A percentile compares a stretch with the other conserved stretches of the same genome.
Conservation (phyloP, 306 rosid species). For the Prunus mira region DNA sequence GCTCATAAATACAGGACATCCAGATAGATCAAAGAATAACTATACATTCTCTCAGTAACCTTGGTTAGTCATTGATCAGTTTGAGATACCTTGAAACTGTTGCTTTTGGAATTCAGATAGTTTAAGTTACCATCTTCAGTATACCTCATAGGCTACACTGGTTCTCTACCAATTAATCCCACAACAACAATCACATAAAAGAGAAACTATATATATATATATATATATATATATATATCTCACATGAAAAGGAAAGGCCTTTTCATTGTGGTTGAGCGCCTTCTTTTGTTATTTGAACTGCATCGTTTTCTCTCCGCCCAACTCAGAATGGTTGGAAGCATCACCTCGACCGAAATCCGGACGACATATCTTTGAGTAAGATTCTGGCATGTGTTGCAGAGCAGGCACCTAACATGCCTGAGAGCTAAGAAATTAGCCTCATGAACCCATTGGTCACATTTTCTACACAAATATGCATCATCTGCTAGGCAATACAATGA, state of each 20-base stretch:
- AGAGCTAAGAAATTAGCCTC: conserved; percentile 74
- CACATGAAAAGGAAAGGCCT: conserved; percentile 33
- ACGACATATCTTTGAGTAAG: conserved; percentile 53
- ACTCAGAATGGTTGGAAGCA: conserved; percentile 33
- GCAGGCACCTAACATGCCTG: conserved; percentile 65
- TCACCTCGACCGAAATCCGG: conserved; percentile 42
- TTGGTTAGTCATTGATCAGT: not conserved
- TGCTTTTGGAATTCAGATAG: not conserved
- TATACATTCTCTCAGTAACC: not conserved
- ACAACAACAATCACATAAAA: not conserved
- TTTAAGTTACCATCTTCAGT: not conserved
- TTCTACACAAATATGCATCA: conserved; percentile 63
- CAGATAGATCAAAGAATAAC: not conserved
- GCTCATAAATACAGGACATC: not conserved
- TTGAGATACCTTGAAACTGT: not conserved
- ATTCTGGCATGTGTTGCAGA: conserved; percentile 65
- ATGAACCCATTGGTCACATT: conserved; percentile 74
- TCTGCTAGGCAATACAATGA: conserved; percentile 74
- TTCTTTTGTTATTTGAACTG: conserved; percentile 17
- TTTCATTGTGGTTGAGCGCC: conserved; percentile 23
- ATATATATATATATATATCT: not conserved
- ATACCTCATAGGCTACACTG: not conserved
- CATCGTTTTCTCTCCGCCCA: conserved; percentile 26
- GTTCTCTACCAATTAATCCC: not conserved
- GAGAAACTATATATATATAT: not conserved